Evolutionary conservation across 2,329 filamentous ascomycete genomes (phyloP).

Genomic region (Fusarium circinatum): DNA sequence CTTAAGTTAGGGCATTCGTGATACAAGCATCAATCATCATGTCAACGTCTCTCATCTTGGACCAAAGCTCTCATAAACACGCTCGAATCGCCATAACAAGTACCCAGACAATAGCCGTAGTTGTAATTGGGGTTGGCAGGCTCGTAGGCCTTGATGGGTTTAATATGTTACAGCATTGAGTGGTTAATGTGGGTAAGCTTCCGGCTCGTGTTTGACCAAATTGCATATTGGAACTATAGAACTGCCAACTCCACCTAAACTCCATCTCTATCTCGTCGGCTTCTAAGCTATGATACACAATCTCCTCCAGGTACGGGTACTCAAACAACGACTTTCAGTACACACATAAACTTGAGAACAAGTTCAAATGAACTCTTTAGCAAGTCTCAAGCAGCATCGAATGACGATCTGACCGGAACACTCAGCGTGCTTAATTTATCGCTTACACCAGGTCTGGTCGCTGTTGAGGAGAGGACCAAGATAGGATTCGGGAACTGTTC

Average conservation of each 20-base stretch:
- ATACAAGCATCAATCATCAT: accelerated
- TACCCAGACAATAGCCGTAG: accelerated
- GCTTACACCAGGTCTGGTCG: neutral
- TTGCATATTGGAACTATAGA: neutral
- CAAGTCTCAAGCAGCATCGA: too few relatives aligned
- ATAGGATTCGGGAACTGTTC: constrained; percentile 4
- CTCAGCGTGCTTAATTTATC: neutral
- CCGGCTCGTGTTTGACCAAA: neutral
- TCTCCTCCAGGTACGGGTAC: accelerated
- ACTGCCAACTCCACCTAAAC: neutral
- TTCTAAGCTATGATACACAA: neutral
- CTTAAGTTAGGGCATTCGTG: accelerated
- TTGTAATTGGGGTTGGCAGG: accelerated
- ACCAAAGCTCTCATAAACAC: accelerated
- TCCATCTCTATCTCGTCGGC: too few relatives aligned
- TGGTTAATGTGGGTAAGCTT: accelerated
- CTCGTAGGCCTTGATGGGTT: accelerated
- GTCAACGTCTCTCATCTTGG: accelerated
- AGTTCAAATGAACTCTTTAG: neutral
- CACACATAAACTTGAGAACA: accelerated
- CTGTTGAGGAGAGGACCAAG: constrained; percentile 2
- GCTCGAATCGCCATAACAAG: accelerated
- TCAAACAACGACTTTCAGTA: neutral
- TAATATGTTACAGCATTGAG: accelerated
- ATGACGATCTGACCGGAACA: too few relatives aligned